Base-by-base conservation (phyloP, 1,284 basidiomycete species). In the Caloboletus firmus region DNA sequence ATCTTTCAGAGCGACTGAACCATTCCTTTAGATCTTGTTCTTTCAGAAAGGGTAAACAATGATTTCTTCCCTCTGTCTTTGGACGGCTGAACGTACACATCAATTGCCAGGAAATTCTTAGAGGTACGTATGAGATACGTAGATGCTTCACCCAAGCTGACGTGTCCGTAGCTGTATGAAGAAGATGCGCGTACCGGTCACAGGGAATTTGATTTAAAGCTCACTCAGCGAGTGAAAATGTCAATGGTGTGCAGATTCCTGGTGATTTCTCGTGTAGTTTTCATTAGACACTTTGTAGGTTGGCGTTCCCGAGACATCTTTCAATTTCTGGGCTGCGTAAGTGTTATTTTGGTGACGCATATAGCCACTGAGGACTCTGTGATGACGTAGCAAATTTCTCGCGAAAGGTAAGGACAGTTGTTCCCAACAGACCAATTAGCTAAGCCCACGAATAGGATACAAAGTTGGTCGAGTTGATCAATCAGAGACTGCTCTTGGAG, bases 381-480 rank as follows among this genome's bases (percentile, higher is more conserved):
- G 31, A 42, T 30, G 28, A 50, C 24, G 17, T 26, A 88, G 85
- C 2, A 91, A 91, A 76, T 92, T 92, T 63, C 79, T 92, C 32
- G 89, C 82, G 2, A 89, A 89, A 80, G 89, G 87, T 86, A 44
- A 45, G 62, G 50, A 45, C 5, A n/a, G 3, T 20, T 9, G 2
- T 32, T 18, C 12, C 22, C 15, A 13, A 18, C 1, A 3, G 22
- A 22, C 1, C 17, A 10, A 2, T 30, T 30, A 8, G 10, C 49
- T 62, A 20, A 58, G 40, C 15, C 5, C 17, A 74, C 4, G n/a
- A 37, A 3, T n/a, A 79, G 95, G 95, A 0, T 93, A 97, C 77
- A 98, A 98, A 74, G 93, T 99, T 53, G 97, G 97, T 17, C 86
- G 93, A 15, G 97, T 99, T 11, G 96, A 98, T 67, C 97, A 99